A percentile compares a stretch with the other conserved stretches of the same genome.
Conservation (phyloP, 2,329 filamentous ascomycete species). For the Aspergillus aculeatus region DNA sequence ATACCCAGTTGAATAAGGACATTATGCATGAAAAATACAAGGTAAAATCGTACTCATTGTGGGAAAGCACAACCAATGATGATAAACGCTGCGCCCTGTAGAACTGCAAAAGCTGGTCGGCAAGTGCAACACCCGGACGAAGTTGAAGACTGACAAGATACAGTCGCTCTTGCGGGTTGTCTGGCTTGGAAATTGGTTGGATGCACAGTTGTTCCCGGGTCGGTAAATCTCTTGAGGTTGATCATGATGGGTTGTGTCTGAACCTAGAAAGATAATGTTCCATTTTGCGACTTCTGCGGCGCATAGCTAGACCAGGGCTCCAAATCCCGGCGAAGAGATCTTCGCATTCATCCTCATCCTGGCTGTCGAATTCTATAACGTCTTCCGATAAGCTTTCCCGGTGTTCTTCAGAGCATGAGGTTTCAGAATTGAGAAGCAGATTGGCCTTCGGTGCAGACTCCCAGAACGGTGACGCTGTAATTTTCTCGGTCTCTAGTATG, state of each 20-base stretch:
- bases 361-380: slow-evolving; percentile 60
- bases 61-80: not conserved
- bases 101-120: not conserved
- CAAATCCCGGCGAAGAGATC: slow-evolving; percentile 63
- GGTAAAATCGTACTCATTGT: not conserved
- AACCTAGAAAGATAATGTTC: slow-evolving; percentile 28
- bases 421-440: not conserved
- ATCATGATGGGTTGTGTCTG: slow-evolving; percentile 19
- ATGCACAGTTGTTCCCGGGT: not conserved
- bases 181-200: not conserved
- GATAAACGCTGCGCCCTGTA: not conserved
- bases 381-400: slow-evolving; percentile 21
- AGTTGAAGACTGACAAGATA: not conserved
- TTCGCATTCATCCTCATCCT: slow-evolving; percentile 67
- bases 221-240: not conserved
- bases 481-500: slow-evolving; percentile 61
- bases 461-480: slow-evolving; percentile 54
- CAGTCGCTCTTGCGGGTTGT: not conserved
- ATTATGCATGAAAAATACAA: not conserved
- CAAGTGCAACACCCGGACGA: not conserved
- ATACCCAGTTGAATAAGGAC: not conserved
- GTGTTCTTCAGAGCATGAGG: slow-evolving; percentile 1
- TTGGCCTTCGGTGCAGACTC: slow-evolving; percentile 36
- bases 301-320: slow-evolving; percentile 54
- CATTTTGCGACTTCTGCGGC: slow-evolving; percentile 43